Base-by-base conservation (phyloP, 805 yeast species). In the Yarrowia keelungensis region DNA sequence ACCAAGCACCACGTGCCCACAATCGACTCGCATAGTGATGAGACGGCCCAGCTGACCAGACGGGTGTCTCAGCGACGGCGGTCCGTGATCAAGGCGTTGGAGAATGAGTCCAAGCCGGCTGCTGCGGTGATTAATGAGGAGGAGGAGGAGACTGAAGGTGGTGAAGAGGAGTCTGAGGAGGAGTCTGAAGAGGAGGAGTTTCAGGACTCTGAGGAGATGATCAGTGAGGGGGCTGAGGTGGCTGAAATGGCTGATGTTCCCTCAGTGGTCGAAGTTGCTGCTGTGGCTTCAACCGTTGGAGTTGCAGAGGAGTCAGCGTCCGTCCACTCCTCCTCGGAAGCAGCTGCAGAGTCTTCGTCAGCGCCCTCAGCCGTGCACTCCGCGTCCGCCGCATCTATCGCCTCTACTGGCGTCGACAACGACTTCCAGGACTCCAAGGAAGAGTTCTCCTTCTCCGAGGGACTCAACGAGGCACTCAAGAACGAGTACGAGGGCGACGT, bases 1-100 rank as follows among this genome's bases (percentile, higher is more conserved):
- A 75, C 79, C 1, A 61, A 66, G 53, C 70, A 70, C 19, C 74
- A 72, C 38, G 65, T 66, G 19, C 67, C 72, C 5, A 65, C 41
- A 1, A 43, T 66, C n/a, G 50, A 49, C 14, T 51, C 69, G 5
- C 61, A 59, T 22, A 69, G 71, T 8, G 59, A 69, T 8, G 72
- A 71, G 12, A 65, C 69, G n/a, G 70, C 71, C 2, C 72, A 71
- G 50, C 19, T 72, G 22, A 70, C 72, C 19, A 39, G 74, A 41
- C 61, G 69, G 12, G 65, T 72, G 58, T 72, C 74, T 8, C 72
- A 71, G 59, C 54, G 68, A 38, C 69, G 74, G n/a, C 69, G 74
- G 14, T 64, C 70, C 12, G 59, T 72, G 43, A 69, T 67, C 32
- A 54, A 69, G 35, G 72, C 71, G 11, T 56, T 72, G 36, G 73